These are phyloP conservation scores for Penicillium nucicola DNA, from an alignment of 495 filamentous ascomycete genomes.

Conservation along the genomic window DNA sequence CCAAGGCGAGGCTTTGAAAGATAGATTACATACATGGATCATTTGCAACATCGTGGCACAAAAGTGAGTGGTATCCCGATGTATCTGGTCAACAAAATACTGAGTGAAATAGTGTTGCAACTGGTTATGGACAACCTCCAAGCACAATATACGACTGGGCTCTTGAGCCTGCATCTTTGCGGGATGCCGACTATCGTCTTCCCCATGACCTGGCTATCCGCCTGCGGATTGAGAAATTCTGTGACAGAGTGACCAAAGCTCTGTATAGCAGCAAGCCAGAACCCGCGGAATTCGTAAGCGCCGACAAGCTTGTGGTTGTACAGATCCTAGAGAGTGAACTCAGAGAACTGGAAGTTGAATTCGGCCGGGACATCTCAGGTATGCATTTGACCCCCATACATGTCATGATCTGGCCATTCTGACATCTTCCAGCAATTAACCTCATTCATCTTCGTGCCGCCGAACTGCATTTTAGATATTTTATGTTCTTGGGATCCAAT, in stretches of 20 bases:
- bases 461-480: conserved; percentile 44
- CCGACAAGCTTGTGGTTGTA: conserved; percentile 66
- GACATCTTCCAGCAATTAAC: conserved; percentile 56
- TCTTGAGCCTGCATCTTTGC: conserved; percentile 60
- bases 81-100: background rate
- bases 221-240: conserved; percentile 81
- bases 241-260: conserved; percentile 79
- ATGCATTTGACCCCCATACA: conserved; percentile 45
- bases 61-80: conserved; percentile 40
- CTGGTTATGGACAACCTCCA: conserved; percentile 86
- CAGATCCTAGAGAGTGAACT: conserved; percentile 52
- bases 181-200: conserved; percentile 62
- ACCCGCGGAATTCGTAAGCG: conserved; percentile 68
- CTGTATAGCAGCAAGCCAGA: conserved; percentile 82
- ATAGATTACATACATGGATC: conserved; percentile 86
- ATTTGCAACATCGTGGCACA: conserved; percentile 91
- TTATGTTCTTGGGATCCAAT: conserved; percentile 49
- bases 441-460: conserved; percentile 48
- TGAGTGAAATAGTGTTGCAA: conserved; percentile 61
- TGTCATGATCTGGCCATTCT: conserved; percentile 62
- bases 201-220: conserved; percentile 65
- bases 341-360: conserved; percentile 50
- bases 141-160: conserved; percentile 86
- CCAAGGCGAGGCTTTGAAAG: conserved; percentile 78
- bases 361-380: conserved; percentile 45